Evolutionary conservation across 2,329 filamentous ascomycete species (phyloP), one percentile per base, ranked within the genome.

Genomic region (Colletotrichum truncatum): DNA sequence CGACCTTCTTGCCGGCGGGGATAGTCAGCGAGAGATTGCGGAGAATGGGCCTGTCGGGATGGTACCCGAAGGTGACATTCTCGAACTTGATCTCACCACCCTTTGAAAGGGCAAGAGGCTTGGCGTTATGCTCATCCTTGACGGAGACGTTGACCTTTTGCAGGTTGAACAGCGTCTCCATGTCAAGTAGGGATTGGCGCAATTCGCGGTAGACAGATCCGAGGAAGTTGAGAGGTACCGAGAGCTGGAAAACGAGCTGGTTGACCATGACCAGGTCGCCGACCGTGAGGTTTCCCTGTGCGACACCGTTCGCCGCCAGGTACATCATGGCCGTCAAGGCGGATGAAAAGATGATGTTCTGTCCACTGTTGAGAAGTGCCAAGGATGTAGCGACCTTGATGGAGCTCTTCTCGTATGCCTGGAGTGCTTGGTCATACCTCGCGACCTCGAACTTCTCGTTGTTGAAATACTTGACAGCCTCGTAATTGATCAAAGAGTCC

Each of bases 391-490:
- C 93, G 32, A 99, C 93, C 76, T 98, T 98, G 83, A 99, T 98
- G 14, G 94, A 97, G 63, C 94, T 94, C 76, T 91, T 91, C 77
- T 99, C 93, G 76, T 99, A 99, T 64, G 91, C 87, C 69, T 90
- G 86, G 23, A 99, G 83, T 0, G 96, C 94, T 71, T 90, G 88
- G 78, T 98, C 94, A 76, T 99, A 99, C 41, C 96, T 89, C 30
- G 87, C 86, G 43, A 97, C 93, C 80, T 99, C 96, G 70, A 94
- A 98, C 70, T 92, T 93, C 75, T 99, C 97, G 74, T 99, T 99
- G 82, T 99, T 99, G 82, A 98, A 99, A 81, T 98, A 97, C 80
- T 99, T 99, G 75, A 99, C 96, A 12, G 97, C 95, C 79, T 99
- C 96, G 74, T 98, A 99, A 81, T 99, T 99, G 83, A 99, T 97